phyloP scores from a whole-genome alignment of 2,329 filamentous ascomycete species.

The Phialemoniopsis sp. region DNA sequence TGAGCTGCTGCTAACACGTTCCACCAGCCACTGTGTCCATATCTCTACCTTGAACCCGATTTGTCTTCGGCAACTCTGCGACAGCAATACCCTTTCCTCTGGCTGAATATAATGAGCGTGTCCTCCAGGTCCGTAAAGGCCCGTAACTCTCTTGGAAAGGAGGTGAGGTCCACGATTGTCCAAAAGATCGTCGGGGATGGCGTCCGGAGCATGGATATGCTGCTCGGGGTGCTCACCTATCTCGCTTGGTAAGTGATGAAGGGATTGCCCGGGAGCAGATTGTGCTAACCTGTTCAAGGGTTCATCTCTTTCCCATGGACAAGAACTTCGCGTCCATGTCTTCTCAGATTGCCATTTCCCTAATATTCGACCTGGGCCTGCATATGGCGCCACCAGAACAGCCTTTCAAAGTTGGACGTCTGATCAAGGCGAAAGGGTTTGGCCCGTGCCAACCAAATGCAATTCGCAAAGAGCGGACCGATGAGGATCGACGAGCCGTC shows the following conservation, averaged over 20 bases:
- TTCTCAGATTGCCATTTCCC: slow-evolving; percentile 30
- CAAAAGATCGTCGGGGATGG: slow-evolving; percentile 36
- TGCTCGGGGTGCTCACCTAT: slow-evolving; percentile 40
- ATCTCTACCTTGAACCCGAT: slow-evolving; percentile 32
- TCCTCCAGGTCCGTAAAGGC: slow-evolving; percentile 32
- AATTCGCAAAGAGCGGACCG: slow-evolving; percentile 7
- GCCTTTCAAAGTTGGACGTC: not conserved
- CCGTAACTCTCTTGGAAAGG: slow-evolving; percentile 29
- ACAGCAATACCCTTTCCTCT: slow-evolving; percentile 41
- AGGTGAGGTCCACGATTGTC: slow-evolving; percentile 34
- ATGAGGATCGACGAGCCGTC: slow-evolving; percentile 13
- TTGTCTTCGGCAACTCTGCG: slow-evolving; percentile 32
- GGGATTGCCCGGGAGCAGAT: slow-evolving; percentile 21
- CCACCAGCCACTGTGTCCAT: slow-evolving; percentile 30
- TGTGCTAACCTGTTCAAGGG: slow-evolving; percentile 24
- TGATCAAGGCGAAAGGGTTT: too few relatives aligned
- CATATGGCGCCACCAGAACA: slow-evolving; percentile 23
- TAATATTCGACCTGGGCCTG: slow-evolving; percentile 39
- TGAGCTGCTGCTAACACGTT: slow-evolving; percentile 1
- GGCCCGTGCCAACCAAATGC: too few relatives aligned
- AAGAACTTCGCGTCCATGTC: slow-evolving; percentile 36
- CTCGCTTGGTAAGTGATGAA: slow-evolving; percentile 30
- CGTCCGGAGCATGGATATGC: slow-evolving; percentile 40
- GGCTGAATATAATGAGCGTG: slow-evolving; percentile 43
- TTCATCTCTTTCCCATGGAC: slow-evolving; percentile 7